Evolutionary conservation across 2,329 filamentous ascomycete species (phyloP).

Genomic region (Phaeosphaeria sp.): DNA sequence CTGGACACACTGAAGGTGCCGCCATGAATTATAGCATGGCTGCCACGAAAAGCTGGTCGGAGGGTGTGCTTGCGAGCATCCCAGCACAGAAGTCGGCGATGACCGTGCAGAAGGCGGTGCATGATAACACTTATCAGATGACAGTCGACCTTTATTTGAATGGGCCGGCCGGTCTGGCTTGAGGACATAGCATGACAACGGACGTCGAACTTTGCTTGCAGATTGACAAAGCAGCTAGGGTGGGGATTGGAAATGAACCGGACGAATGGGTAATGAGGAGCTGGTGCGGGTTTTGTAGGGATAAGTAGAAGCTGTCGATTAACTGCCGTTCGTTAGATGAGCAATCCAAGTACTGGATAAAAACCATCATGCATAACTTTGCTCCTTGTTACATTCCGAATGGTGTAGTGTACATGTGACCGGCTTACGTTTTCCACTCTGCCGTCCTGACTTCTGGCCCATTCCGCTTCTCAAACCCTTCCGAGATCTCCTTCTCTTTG

Average conservation of each 20-base stretch:
- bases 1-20: background rate
- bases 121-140: background rate
- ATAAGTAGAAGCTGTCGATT: background rate
- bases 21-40: background rate
- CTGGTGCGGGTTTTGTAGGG: background rate
- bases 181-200: background rate
- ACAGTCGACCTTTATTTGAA: background rate
- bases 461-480: background rate
- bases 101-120: background rate
- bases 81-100: background rate
- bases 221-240: background rate
- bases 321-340: background rate
- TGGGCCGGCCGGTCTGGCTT: background rate
- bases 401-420: too few relatives aligned
- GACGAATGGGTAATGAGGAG: background rate
- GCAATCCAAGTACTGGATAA: background rate
- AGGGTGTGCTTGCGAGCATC: background rate
- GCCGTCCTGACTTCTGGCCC: too few relatives aligned
- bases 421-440: too few relatives aligned
- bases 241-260: background rate
- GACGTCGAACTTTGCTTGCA: background rate
- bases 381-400: background rate
- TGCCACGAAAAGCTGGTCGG: background rate
- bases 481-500: constrained; percentile 18
- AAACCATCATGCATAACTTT: background rate